Percentiles rank a stretch among this genome's conserved stretches.
Conservation (phyloP, 108 stramenopile species). For the Skeletonema tropicum region DNA sequence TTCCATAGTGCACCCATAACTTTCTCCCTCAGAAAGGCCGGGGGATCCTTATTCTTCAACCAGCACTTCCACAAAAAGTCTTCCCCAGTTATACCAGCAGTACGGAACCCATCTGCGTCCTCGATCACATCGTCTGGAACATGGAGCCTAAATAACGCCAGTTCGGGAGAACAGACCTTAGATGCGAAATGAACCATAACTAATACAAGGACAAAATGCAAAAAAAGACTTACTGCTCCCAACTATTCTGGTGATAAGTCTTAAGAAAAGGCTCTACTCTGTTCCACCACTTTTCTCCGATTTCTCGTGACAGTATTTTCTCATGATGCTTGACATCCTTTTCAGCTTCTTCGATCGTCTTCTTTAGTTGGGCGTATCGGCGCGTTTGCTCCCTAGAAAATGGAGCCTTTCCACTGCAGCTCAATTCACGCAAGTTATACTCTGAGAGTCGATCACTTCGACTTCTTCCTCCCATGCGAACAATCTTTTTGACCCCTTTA, state of each 20-base stretch:
- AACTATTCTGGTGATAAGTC: background rate
- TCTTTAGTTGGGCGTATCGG: background rate
- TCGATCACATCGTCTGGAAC: background rate
- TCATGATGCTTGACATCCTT: background rate
- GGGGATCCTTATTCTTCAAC: background rate
- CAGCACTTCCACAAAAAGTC: conserved; percentile 1
- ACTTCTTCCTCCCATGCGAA: conserved; percentile 19
- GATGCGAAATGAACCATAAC: background rate
- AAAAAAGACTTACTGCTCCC: background rate
- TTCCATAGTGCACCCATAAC: background rate
- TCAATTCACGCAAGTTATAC: conserved; percentile 7
- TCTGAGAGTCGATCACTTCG: conserved; percentile 8
- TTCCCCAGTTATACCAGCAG: background rate
- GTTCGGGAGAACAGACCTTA: background rate
- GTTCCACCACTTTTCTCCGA: background rate
- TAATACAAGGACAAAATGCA: background rate
- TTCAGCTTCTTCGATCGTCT: background rate
- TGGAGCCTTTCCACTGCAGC: background rate
- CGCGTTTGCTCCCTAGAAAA: background rate
- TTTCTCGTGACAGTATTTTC: background rate
- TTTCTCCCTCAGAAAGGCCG: background rate
- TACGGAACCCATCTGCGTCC: background rate
- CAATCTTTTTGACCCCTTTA: conserved; percentile 3
- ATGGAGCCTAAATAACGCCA: background rate
- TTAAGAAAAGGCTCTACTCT: background rate